Evolutionary conservation across 306 rosid genomes (phyloP).

Genomic region (Alnus rubra): DNA sequence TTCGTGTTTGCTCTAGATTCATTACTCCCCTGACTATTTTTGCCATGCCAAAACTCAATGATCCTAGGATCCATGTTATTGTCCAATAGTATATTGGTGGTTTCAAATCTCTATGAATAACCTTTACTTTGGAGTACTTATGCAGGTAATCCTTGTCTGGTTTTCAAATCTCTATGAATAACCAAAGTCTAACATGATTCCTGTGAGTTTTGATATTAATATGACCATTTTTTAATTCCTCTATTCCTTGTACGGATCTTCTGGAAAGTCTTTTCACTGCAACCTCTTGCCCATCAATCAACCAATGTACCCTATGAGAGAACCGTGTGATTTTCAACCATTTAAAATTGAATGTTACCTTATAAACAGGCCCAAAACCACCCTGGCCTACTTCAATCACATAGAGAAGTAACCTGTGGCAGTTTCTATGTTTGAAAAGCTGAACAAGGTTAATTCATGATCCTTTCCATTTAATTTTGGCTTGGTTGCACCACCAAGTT

Average conservation of each 20-base stretch:
- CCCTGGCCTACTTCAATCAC: slow-evolving; percentile 35
- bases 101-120: slow-evolving; percentile 22
- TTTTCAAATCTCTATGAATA: no score
- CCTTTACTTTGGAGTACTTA: slow-evolving; percentile 21
- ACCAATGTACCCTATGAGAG: neutral
- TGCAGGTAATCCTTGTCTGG: slow-evolving; percentile 5
- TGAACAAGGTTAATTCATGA: no score
- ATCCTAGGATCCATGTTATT: slow-evolving; percentile 24
- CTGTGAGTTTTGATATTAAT: slow-evolving; percentile 37
- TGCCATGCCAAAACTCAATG: slow-evolving; percentile 22
- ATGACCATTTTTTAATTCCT: slow-evolving; percentile 37
- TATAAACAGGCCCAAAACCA: slow-evolving; percentile 36
- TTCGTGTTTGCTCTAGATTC: slow-evolving; percentile 18
- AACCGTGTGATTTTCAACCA: neutral
- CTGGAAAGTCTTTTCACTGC: slow-evolving; percentile 34
- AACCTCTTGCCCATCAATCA: slow-evolving; percentile 10
- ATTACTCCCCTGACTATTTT: slow-evolving; percentile 7
- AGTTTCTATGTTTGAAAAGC: no score
- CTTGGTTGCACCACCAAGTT: no score
- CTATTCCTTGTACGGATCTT: slow-evolving; percentile 32
- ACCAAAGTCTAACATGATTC: neutral
- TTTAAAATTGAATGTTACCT: slow-evolving; percentile 9
- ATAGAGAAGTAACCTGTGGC: slow-evolving; percentile 31
- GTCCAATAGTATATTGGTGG: slow-evolving; percentile 29
- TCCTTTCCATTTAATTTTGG: no score